Evolutionary conservation across 192 early-diverging fungal species (phyloP), one percentile per base, ranked within the genome.

Genomic region (Coemansia sp.): DNA sequence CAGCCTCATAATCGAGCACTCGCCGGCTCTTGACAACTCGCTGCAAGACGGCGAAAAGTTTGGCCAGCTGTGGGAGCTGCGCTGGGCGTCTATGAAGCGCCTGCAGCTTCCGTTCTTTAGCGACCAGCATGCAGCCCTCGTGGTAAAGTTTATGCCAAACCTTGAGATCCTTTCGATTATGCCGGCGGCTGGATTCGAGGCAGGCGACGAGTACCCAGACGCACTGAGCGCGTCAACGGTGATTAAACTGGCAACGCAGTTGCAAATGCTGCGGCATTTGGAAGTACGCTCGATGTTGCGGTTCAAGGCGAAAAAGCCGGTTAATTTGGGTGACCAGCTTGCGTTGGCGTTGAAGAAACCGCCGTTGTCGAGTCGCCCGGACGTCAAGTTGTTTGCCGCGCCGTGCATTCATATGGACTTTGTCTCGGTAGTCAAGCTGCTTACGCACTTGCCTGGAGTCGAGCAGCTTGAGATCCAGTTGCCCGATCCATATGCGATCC

Each of bases 81-180:
- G 76, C 8, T 79, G 76, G 76, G 39, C 68, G 10, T 48, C 59
- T 0, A 62, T 79, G 60, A 79, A 74, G 50, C 71, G 76, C 6
- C 64, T 79, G 64, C 76, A 79, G 61, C 51, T 79, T 26, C 76
- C 76, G 50, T 79, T 79, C 52, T 70, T 79, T 62, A 79, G 76
- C 64, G 76, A 79, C 65, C 49, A 61, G 63, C 76, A 79, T 50
- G 63, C 67, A 11, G 67, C 76, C 14, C 57, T 79, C 3, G 57
- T 79, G 16, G 45, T 74, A n/a, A 79, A 79, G 71, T 79, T 73
- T 27, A 79, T 79, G 76, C 71, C 76, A 19, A 63, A 59, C n/a
- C 54, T 79, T 13, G 76, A 79, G 71, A 79, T 79, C 14, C 71
- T 79, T 39, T 69, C 76, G 8, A 51, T 79, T 1, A 62, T 74